Evolutionary conservation across 78 protist genomes (phyloP), one percentile per base, ranked within the genome.

Genomic region (Isochrysis galbana): DNA sequence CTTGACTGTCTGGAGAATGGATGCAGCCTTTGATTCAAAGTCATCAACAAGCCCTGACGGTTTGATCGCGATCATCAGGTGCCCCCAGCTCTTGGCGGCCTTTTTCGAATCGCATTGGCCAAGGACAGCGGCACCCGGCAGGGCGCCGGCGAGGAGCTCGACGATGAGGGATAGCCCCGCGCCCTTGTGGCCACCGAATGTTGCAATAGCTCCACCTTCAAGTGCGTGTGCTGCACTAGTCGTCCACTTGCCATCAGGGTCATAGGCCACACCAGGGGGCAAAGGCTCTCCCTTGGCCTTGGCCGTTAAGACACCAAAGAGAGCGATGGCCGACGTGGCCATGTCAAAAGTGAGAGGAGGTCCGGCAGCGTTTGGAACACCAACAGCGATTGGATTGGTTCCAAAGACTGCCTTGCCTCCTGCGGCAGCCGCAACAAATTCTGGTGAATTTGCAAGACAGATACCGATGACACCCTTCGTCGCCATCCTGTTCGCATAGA

Each of bases 241-340:
- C 34, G 86, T 77, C 34, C 22, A 77, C 23, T 10, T 23, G 47
- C 86, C 86, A n/a, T 77, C 86, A 29, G 3, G 1, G 44, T n/a
- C 46, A 46, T 77, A 77, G 14, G 86, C 86, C 48, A 77, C 86
- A 29, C 86, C 86, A 0, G 11, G 36, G 17, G 86, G 86, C 42
- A 77, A 46, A 32, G 86, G 86, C 86, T 77, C 47, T 44, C 86
- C 86, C 86, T 77, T 77, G n/a, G 86, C 86, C 86, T 77, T 77
- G 48, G 86, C 17, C 36, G 86, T 77, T 44, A 77, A 46, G 48
- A 77, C 86, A 29, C 86, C 86, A 46, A 77, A 77, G 86, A 77
- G 86, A 29, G 86, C 86, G 86, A 77, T 77, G 23, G 86, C 86
- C 1, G 86, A 77, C 36, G 86, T 77, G 38, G 86, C 86, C 86